phyloP scores from a whole-genome alignment of 1,139 yeast species.

The Yamadazyma oceani region DNA sequence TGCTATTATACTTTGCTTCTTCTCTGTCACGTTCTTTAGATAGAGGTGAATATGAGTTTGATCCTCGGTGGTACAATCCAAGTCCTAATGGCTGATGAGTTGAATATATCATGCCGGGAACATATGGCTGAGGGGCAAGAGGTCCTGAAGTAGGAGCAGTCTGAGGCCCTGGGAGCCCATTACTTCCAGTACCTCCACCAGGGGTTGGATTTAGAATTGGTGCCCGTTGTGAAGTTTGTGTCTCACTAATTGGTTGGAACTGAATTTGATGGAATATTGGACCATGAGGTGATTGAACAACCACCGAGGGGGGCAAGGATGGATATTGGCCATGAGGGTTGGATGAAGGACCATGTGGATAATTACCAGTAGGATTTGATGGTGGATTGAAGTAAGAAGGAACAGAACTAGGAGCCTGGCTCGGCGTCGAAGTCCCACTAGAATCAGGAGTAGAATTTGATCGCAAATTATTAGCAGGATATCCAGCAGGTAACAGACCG shows the following conservation, averaged over 20 bases:
- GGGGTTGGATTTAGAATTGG: too few relatives aligned
- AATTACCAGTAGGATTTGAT: not conserved
- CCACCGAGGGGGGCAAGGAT: not conserved
- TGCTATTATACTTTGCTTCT: not conserved
- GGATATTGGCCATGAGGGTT: not conserved
- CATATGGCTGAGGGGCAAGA: conserved; percentile 3
- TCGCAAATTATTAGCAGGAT: not conserved
- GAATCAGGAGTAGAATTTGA: conserved; percentile 2
- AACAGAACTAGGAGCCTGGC: conserved; percentile 1
- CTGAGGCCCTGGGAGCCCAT: too few relatives aligned
- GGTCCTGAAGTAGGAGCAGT: conserved; percentile 3
- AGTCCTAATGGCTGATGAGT: conserved; percentile 4
- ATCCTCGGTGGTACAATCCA: conserved; percentile 7
- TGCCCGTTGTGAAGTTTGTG: not conserved
- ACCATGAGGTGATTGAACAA: conserved; percentile 1
- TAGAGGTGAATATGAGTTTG: conserved; percentile 16
- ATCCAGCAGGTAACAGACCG: not conserved
- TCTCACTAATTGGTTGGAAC: not conserved
- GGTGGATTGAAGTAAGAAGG: conserved; percentile 1
- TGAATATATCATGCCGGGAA: conserved; percentile 3
- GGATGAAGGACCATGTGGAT: not conserved
- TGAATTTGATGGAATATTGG: conserved; percentile 2
- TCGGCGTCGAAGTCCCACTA: not conserved
- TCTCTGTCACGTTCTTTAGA: conserved; percentile 10
- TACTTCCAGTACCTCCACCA: too few relatives aligned